Conservation (phyloP, 1,139 yeast genomes). For the Scheffersomyces lignicola region DNA sequence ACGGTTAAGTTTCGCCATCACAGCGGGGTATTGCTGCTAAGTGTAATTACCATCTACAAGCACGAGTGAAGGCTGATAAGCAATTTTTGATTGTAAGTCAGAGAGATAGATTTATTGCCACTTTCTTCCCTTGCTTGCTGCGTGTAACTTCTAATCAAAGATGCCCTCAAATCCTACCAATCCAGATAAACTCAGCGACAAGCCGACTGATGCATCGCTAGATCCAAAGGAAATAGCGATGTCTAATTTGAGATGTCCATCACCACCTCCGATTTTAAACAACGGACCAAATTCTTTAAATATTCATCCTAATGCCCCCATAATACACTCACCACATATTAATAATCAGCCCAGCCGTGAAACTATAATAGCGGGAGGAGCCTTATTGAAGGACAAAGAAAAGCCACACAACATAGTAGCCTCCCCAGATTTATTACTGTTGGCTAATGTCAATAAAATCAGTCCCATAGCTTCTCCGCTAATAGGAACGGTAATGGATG, state of each 20-base stretch:
- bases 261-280: constrained; percentile 67
- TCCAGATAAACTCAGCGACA: constrained; percentile 4
- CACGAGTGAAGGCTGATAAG: no score
- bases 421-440: neutral
- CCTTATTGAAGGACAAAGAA: constrained; percentile 37
- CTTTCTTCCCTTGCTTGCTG: neutral
- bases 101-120: neutral
- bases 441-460: neutral
- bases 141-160: neutral
- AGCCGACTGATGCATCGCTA: constrained; percentile 10
- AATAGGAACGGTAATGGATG: neutral
- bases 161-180: constrained; percentile 11
- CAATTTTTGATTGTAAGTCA: no score
- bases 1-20: no score
- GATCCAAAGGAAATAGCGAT: constrained; percentile 39
- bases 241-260: constrained; percentile 61
- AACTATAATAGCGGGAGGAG: constrained; percentile 54
- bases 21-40: no score
- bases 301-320: constrained; percentile 4
- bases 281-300: constrained; percentile 15
- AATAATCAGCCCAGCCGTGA: constrained; percentile 21
- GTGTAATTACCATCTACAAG: no score
- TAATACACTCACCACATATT: constrained; percentile 8
- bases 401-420: constrained; percentile 11
- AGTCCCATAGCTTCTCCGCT: constrained; percentile 13